Evolutionary conservation across 2,329 filamentous ascomycete genomes (phyloP), one percentile per base, ranked within the genome.

Genomic region (Fusarium ambrosium): DNA sequence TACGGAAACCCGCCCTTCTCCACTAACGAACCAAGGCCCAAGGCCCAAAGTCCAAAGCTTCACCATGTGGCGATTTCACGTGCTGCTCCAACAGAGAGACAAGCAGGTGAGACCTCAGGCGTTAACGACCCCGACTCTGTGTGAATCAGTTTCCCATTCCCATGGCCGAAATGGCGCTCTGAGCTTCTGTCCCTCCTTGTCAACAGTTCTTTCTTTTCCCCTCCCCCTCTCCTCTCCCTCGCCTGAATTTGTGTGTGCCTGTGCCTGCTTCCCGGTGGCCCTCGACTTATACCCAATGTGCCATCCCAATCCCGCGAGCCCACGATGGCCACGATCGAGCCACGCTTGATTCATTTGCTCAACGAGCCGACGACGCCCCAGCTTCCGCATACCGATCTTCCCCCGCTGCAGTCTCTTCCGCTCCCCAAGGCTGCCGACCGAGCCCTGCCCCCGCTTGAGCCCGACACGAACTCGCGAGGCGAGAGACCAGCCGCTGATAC

Each of bases 311-410:
- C 73, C 72, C 64, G 64, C 69, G 70, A 77, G 78, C 75, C 79
- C 86, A 89, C 82, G 83, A 91, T 91, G 89, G 89, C 89, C 76
- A 92, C 89, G 79, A 92, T 92, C 83, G 90, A 92, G 87, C 90
- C 90, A 80, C 89, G 90, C 80, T 86, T 92, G 75, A 92, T 92
- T 80, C 89, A 92, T 81, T 83, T 92, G 75, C 85, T 92, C 78
- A 92, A 92, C 82, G 88, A 90, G 78, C 86, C 86, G 59, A 85
- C 85, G 48, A 85, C 85, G 72, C 86, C 87, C 55, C 85, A 85
- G 74, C 83, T 84, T 77, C 85, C 83, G 77, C 85, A 86, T 71
- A 83, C 87, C 78, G 88, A 89, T 70, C 86, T 91, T 4, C 89
- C 90, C 41, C 87, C 89, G 59, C 83, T 90, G 48, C 87, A 90